Conservation (phyloP, 2,329 filamentous ascomycete genomes). For the Fusarium dlaminii region DNA sequence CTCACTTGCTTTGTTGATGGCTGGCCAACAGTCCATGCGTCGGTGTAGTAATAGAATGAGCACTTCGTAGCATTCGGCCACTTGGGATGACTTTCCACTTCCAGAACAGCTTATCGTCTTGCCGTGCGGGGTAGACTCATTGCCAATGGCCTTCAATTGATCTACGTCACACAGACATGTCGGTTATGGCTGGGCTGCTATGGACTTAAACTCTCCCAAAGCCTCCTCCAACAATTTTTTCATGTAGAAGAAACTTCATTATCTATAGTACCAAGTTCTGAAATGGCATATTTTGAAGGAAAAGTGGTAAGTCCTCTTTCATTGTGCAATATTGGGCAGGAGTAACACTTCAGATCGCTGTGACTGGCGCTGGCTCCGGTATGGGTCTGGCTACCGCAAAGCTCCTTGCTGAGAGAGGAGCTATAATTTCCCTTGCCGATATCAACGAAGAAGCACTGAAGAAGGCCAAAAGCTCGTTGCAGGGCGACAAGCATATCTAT, state of each 20-base stretch:
- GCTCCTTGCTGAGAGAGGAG: conserved; percentile 26
- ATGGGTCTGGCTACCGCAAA: conserved; percentile 38
- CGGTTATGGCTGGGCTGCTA: no score
- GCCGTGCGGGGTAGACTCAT: not conserved
- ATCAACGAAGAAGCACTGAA: conserved; percentile 24
- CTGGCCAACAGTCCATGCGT: fast-evolving
- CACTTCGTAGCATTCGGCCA: not conserved
- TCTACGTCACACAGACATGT: not conserved
- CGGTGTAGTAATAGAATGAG: no score
- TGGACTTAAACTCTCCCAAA: not conserved
- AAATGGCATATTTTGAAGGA: not conserved
- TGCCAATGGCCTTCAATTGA: not conserved
- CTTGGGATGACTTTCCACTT: conserved; percentile 11
- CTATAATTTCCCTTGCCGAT: conserved; percentile 34
- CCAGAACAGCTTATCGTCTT: not conserved
- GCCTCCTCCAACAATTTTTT: not conserved
- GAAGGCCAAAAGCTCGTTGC: not conserved
- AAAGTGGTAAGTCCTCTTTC: not conserved
- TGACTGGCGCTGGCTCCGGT: conserved; percentile 34
- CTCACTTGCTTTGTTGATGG: not conserved
- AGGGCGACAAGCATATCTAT: not conserved
- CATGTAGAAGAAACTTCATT: no score
- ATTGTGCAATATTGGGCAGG: fast-evolving
- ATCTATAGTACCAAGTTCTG: fast-evolving
- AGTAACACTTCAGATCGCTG: conserved; percentile 12